phyloP scores from a whole-genome alignment of 2,329 filamentous ascomycete genomes.

The Parastagonospora avenae region DNA sequence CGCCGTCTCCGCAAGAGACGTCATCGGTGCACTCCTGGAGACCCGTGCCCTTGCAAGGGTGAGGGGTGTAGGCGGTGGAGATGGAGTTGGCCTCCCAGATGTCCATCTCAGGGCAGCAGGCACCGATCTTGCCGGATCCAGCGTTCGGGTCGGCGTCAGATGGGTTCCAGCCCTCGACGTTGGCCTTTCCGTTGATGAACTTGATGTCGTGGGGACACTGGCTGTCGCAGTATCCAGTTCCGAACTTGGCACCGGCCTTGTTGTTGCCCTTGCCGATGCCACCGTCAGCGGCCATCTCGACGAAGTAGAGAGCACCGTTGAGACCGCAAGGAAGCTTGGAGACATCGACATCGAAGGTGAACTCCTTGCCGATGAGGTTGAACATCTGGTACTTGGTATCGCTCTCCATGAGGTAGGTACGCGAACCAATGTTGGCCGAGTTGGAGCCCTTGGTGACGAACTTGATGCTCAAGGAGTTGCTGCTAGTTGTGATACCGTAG shows the following conservation, averaged over 20 bases:
- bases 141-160: conserved; percentile 61
- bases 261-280: conserved; percentile 60
- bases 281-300: conserved; percentile 63
- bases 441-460: conserved; percentile 61
- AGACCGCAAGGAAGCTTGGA: conserved; percentile 71
- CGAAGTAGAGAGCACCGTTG: conserved; percentile 63
- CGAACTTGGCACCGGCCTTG: conserved; percentile 61
- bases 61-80: conserved; percentile 68
- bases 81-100: conserved; percentile 73
- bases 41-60: conserved; percentile 62
- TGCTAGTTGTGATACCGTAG: conserved; percentile 58
- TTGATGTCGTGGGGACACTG: conserved; percentile 57
- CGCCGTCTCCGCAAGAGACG: conserved; percentile 44
- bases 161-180: conserved; percentile 60
- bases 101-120: conserved; percentile 73
- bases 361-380: conserved; percentile 49
- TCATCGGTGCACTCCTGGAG: conserved; percentile 60
- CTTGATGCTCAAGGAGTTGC: conserved; percentile 59
- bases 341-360: conserved; percentile 53
- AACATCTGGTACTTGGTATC: conserved; percentile 51
- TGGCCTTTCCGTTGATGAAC: conserved; percentile 59
- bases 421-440: conserved; percentile 49
- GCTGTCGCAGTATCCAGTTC: conserved; percentile 56
- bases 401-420: conserved; percentile 50
- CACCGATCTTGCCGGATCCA: conserved; percentile 59